A percentile compares a stretch with the other conserved stretches of the same genome.
phyloP scores from a whole-genome alignment of 2,329 filamentous ascomycete species.

The Dactylellina leptospora region DNA sequence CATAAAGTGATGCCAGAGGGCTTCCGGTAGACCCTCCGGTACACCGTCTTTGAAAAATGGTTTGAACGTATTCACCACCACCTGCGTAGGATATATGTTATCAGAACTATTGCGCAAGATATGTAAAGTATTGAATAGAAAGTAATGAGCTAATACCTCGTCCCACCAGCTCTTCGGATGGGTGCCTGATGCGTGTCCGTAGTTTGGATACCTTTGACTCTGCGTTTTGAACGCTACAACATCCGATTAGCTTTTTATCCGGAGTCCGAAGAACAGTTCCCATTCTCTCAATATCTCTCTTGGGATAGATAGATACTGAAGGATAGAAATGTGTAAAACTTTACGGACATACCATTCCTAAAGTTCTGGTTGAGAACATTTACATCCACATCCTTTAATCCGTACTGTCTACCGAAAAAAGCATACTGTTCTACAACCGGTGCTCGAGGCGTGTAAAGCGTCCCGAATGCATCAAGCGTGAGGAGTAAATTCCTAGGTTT shows the following conservation, averaged over 20 bases:
- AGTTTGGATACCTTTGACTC: slow-evolving; percentile 66
- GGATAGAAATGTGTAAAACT: not conserved
- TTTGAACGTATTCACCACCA: slow-evolving; percentile 67
- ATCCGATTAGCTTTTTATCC: not conserved
- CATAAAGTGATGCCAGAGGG: slow-evolving; percentile 66
- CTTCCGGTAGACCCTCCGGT: slow-evolving; percentile 63
- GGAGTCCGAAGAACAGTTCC: not conserved
- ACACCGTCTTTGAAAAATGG: slow-evolving; percentile 60
- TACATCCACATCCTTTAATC: slow-evolving; percentile 63
- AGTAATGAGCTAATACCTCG: slow-evolving; percentile 61
- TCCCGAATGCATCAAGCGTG: slow-evolving; percentile 73
- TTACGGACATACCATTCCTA: slow-evolving; percentile 58
- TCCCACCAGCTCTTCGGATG: slow-evolving; percentile 69
- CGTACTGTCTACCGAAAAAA: slow-evolving; percentile 65
- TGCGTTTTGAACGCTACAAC: slow-evolving; percentile 25
- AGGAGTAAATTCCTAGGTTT: slow-evolving; percentile 62
- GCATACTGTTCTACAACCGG: slow-evolving; percentile 68
- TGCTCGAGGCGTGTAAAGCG: slow-evolving; percentile 67
- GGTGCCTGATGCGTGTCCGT: slow-evolving; percentile 66
- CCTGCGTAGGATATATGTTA: slow-evolving; percentile 58
- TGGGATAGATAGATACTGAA: too few relatives aligned
- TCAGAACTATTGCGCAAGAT: not conserved
- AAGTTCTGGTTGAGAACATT: slow-evolving; percentile 62
- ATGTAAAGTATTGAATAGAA: not conserved
- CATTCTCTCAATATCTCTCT: too few relatives aligned